Percentiles rank a stretch among this genome's conserved stretches.
Evolutionary conservation across 495 filamentous ascomycete genomes (phyloP).

Genomic region (Amphirosellinia nigrospora): DNA sequence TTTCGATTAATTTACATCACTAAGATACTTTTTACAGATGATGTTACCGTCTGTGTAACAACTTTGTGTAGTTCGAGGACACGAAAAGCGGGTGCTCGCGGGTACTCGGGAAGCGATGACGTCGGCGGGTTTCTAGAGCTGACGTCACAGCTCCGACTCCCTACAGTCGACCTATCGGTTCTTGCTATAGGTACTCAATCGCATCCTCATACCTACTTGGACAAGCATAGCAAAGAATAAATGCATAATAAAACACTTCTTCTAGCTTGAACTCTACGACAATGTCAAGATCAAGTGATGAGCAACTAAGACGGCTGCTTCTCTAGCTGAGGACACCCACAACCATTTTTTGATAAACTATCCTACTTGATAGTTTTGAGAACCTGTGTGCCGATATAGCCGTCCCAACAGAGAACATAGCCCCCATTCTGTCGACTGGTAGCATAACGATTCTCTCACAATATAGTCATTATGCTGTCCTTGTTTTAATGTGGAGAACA

Average conservation of each 20-base stretch:
- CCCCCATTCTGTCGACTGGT: neutral
- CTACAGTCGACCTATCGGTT: neutral
- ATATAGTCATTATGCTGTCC: neutral
- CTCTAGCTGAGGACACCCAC: neutral
- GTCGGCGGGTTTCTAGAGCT: constrained; percentile 16
- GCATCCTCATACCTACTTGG: too few relatives aligned
- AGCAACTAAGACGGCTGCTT: neutral
- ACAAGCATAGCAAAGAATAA: neutral
- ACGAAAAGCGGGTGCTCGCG: neutral
- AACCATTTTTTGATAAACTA: neutral
- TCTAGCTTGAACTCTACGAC: neutral
- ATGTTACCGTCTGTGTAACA: constrained; percentile 1
- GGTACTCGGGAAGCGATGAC: constrained; percentile 23
- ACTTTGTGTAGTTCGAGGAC: neutral
- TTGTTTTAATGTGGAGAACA: neutral
- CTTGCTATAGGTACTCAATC: too few relatives aligned
- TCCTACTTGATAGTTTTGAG: neutral
- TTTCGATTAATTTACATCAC: neutral
- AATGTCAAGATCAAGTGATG: neutral
- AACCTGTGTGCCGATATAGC: neutral
- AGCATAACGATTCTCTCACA: neutral
- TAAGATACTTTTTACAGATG: neutral
- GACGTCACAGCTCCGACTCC: constrained; percentile 16
- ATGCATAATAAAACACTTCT: neutral
- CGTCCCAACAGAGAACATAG: neutral